Evolutionary conservation across 2,329 filamentous ascomycete genomes (phyloP).

Genomic region (Tolypocladium tundrense): DNA sequence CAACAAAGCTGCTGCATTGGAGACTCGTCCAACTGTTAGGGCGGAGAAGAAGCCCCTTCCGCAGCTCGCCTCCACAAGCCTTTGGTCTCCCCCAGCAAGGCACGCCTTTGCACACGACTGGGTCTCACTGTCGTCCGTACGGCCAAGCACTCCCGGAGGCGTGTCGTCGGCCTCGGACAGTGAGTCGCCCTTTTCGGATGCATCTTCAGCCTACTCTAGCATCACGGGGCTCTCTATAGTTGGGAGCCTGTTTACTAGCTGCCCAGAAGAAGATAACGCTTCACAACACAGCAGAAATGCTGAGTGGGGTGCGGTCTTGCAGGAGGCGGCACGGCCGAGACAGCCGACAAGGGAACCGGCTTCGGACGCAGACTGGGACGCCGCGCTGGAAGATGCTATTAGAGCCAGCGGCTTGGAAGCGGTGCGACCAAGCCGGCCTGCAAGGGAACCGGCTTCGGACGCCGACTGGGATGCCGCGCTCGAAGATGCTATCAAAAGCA

Average conservation of each 20-base stretch:
- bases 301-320: background rate
- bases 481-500: background rate
- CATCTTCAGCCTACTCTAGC: conserved; percentile 4
- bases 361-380: background rate
- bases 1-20: background rate
- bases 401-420: background rate
- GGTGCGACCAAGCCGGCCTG: background rate
- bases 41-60: background rate
- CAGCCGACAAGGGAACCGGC: background rate
- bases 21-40: conserved; percentile 1
- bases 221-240: conserved; percentile 5
- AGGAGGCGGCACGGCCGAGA: background rate
- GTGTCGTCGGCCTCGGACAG: conserved; percentile 5
- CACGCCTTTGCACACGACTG: conserved; percentile 4
- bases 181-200: conserved; percentile 7
- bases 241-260: conserved; percentile 1
- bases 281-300: background rate
- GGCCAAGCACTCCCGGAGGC: conserved; percentile 2
- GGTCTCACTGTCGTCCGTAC: conserved; percentile 4
- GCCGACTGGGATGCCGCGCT: background rate
- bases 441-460: background rate
- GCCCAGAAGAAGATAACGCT: background rate
- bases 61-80: background rate
- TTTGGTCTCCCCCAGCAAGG: conserved; percentile 1
- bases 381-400: background rate